These are phyloP conservation scores for Sarocladiaceae sp. DNA, from an alignment of 2,329 filamentous ascomycete species.

Conservation along the genomic window DNA sequence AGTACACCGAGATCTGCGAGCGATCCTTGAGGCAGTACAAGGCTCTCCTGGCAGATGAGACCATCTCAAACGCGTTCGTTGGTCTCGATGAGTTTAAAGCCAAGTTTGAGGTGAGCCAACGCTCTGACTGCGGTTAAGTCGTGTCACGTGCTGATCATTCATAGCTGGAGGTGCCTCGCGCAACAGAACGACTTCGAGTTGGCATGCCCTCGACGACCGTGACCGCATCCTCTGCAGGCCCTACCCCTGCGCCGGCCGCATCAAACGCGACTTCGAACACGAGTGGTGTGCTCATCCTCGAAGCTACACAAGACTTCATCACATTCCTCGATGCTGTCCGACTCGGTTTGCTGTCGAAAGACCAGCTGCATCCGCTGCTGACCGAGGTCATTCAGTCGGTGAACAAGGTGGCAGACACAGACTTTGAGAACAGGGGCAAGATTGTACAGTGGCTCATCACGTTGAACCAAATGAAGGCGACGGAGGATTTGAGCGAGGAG, in stretches of 20 bases:
- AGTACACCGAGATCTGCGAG: slow-evolving; percentile 96
- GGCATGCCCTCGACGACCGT: slow-evolving; percentile 85
- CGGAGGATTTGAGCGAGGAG: slow-evolving; percentile 82
- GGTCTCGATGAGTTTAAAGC: slow-evolving; percentile 88
- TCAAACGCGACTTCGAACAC: slow-evolving; percentile 42
- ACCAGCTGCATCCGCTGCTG: slow-evolving; percentile 90
- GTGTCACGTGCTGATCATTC: background rate
- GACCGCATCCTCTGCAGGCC: slow-evolving; percentile 46
- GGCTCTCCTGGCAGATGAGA: slow-evolving; percentile 85
- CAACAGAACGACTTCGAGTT: slow-evolving; percentile 86
- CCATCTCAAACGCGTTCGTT: slow-evolving; percentile 81
- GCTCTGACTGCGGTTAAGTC: no score
- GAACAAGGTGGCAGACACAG: slow-evolving; percentile 91
- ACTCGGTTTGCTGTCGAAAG: slow-evolving; percentile 87
- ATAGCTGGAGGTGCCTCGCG: slow-evolving; percentile 89
- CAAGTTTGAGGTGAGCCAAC: slow-evolving; percentile 75
- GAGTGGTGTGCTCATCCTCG: slow-evolving; percentile 68
- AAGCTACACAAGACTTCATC: slow-evolving; percentile 97
- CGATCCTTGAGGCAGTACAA: slow-evolving; percentile 95
- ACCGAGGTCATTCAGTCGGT: slow-evolving; percentile 96
- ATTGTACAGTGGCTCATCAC: slow-evolving; percentile 98
- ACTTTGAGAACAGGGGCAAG: slow-evolving; percentile 94
- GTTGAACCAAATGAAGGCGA: slow-evolving; percentile 95
- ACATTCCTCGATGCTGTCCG: slow-evolving; percentile 94
- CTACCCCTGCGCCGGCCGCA: slow-evolving; percentile 29